Evolutionary conservation across 768 basidiomycete genomes (phyloP).

Genomic region (Harrya chromipes): DNA sequence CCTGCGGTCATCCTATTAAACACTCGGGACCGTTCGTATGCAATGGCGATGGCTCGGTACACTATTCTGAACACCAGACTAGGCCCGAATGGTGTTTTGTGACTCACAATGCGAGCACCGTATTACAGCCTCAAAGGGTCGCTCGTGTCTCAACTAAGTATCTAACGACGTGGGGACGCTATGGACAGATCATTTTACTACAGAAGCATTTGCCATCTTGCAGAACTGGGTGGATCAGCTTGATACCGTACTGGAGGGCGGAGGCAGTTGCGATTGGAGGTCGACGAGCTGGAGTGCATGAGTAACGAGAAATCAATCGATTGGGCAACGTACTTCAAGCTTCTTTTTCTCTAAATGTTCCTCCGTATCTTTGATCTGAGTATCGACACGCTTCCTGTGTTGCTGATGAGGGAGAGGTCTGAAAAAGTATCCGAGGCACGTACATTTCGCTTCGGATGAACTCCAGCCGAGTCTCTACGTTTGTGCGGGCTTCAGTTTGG

Average conservation of each 20-base stretch:
- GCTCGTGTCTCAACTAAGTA: too few species aligned
- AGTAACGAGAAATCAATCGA: slow-evolving; percentile 5
- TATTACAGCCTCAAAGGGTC: too few species aligned
- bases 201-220: neutral
- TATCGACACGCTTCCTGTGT: slow-evolving; percentile 72
- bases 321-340: slow-evolving; percentile 53
- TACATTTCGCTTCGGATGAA: slow-evolving; percentile 90
- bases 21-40: too few species aligned
- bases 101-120: too few species aligned
- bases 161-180: too few species aligned
- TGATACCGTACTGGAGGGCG: slow-evolving; percentile 28
- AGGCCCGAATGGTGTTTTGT: too few species aligned
- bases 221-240: slow-evolving; percentile 1
- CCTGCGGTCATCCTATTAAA: too few species aligned
- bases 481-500: slow-evolving; percentile 77
- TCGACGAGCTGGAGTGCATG: slow-evolving; percentile 53
- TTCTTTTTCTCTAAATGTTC: slow-evolving; percentile 80
- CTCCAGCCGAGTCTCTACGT: slow-evolving; percentile 86
- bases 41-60: too few species aligned
- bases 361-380: slow-evolving; percentile 75
- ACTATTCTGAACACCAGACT: too few species aligned
- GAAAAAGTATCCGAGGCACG: slow-evolving; percentile 19
- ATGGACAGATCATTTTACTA: neutral
- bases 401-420: slow-evolving; percentile 8
- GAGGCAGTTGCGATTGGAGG: slow-evolving; percentile 55